Evolutionary conservation across 257 asterid genomes (phyloP).

Genomic region (Solanum raphanifolium): DNA sequence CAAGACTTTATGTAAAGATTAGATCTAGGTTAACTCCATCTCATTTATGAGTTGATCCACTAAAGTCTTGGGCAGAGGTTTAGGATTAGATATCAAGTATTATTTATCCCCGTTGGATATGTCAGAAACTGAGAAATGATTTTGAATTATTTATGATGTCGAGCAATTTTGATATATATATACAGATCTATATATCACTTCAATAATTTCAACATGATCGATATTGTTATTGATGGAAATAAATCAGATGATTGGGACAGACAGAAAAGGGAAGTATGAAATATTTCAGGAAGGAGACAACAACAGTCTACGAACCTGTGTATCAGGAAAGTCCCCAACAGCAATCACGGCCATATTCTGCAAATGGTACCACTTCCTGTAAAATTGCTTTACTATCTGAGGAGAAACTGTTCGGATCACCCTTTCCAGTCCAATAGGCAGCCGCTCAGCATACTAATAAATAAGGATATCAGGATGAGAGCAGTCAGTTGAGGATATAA

Average conservation of each 20-base stretch:
- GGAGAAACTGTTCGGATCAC: constrained; percentile 77
- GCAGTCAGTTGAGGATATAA: neutral
- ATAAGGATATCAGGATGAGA: neutral
- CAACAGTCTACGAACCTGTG: constrained; percentile 38
- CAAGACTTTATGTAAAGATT: neutral
- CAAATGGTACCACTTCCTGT: constrained; percentile 78
- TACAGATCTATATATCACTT: neutral
- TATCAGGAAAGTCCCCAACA: constrained; percentile 87
- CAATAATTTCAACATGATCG: neutral
- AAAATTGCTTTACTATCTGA: constrained; percentile 64
- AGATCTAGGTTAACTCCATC: neutral
- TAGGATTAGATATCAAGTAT: neutral
- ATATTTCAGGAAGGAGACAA: neutral
- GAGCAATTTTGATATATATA: neutral
- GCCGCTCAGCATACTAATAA: constrained; percentile 82
- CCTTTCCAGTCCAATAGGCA: constrained; percentile 85
- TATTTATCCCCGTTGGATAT: neutral
- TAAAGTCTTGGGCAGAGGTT: neutral
- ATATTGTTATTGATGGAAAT: neutral
- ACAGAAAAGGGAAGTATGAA: neutral
- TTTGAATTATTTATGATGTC: neutral
- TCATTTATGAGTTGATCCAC: neutral
- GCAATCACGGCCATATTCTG: constrained; percentile 93
- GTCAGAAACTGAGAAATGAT: neutral
- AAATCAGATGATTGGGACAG: neutral